Base-by-base conservation (phyloP, 768 basidiomycete genomes). In the Kwoniella sp. region DNA sequence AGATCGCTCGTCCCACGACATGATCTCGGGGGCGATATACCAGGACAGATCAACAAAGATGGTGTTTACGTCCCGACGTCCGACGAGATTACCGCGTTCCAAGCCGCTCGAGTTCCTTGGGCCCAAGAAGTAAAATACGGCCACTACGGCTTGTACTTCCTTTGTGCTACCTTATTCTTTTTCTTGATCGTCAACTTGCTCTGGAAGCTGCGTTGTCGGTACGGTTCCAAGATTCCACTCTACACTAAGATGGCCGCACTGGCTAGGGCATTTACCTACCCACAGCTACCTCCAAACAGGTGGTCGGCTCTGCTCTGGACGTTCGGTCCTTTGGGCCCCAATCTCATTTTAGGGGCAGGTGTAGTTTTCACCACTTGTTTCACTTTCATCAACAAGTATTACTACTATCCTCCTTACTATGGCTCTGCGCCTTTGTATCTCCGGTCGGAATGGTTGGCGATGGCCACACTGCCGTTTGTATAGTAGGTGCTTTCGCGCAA, bases 401-500 rank as follows among this genome's bases (percentile, higher is more conserved):
- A 63, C 45, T 63, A 63, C n/a, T 63, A 38, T 53, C 53, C 61
- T 22, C 61, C 61, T 2, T 63, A 34, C 37, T 63, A 63, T 38
- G 61, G 61, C 9, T 41, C 34, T 20, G 61, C 61, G n/a, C 66
- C 62, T 28, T 63, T 63, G 23, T 63, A 67, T 29, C 54, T 53
- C 73, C 70, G 82, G 7, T 52, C 76, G 12, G 82, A 81, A 1
- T 82, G 81, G 81, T 79, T 82, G 13, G 77, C 81, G 0, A 76
- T 82, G 30, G 82, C 79, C 4, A 80, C 81, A 45, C 74, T 82
- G 74, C 81, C 81, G 4, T 82, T 81, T 61, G 77, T 82, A 74
- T 63, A 55, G 61, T 63, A 26, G 41, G 52, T 63, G n/a, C n/a
- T n/a, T n/a, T n/a, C n/a, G n/a, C n/a, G n/a, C n/a, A n/a, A n/a